Evolutionary conservation across 108 stramenopile genomes (phyloP), one percentile per base, ranked within the genome.

Genomic region (Skeletonema marinoi): DNA sequence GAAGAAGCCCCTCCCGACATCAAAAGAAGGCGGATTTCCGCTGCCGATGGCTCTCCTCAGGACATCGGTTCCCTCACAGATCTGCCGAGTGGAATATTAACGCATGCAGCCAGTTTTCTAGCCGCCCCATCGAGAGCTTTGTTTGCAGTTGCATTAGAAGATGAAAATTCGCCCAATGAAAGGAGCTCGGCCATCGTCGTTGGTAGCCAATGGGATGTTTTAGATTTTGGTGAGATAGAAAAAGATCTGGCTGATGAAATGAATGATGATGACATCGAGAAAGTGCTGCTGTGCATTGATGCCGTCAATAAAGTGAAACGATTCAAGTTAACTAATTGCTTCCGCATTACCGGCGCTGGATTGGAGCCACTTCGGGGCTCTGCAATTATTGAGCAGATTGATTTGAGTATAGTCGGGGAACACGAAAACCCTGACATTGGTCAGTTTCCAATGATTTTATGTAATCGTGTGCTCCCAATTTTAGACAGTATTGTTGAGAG

Each of bases 161-260:
- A 32, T 32, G 59, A 12, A 29, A 9, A 31, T 32, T 60, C 11
- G 11, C 9, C 32, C 21, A 35, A 32, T 35, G 60, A 32, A 3
- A 61, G 30, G 30, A 61, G 30, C 3, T 14, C 30, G 16, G 14
- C 32, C 30, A 35, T n/a, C n/a, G n/a, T 31, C 6, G 44, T n/a
- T n/a, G 44, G 44, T 4, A 19, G 29, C 29, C 6, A 46, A 59
- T 69, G 68, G 68, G 68, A 14, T 9, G 10, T 13, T 64, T 8
- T 73, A 16, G 73, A 73, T 73, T 73, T 73, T 33, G 66, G 30
- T 12, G 50, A 73, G 32, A 13, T 73, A 13, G 73, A 73, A 21
- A 44, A 44, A 11, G n/a, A 68, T 9, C 4, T 66, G 73, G 32
- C 73, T 0, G 10, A 0, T 9, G 42, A 9, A 7, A 33, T 73